Conservation (phyloP, 345 rosid species). For the Eucalyptus coolabah region DNA sequence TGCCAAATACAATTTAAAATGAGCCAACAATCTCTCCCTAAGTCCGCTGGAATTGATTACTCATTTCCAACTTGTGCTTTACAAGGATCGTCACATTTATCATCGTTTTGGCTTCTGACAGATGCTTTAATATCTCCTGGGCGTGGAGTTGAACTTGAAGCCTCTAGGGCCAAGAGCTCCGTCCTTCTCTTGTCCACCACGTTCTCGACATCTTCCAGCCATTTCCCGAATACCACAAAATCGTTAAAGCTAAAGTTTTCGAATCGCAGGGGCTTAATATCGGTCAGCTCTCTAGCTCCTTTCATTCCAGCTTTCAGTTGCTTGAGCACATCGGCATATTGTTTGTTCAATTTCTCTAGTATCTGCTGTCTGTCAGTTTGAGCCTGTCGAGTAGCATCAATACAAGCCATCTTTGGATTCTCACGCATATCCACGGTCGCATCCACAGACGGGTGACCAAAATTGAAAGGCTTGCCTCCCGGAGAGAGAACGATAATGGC, state of each 20-base stretch:
- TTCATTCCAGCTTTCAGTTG: slow-evolving; percentile 13
- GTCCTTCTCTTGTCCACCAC: neutral
- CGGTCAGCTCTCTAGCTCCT: neutral
- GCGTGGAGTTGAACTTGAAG: neutral
- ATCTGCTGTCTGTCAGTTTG: neutral
- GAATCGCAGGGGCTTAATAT: neutral
- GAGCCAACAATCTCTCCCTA: neutral
- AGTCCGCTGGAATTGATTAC: neutral
- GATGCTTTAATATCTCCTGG: neutral
- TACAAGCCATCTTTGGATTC: neutral
- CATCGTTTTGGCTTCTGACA: neutral
- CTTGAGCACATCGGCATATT: neutral
- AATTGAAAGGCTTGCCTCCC: slow-evolving; percentile 34
- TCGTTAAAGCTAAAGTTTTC: neutral
- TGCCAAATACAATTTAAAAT: neutral
- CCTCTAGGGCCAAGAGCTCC: neutral
- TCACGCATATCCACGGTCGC: slow-evolving; percentile 11
- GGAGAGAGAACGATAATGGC: slow-evolving; percentile 46
- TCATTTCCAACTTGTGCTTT: neutral
- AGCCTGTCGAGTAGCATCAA: neutral
- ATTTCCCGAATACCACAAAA: neutral
- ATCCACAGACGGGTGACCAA: slow-evolving; percentile 36
- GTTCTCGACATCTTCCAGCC: neutral
- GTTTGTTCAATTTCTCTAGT: neutral
- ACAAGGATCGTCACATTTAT: neutral